Base-by-base conservation (phyloP, 257 asterid genomes). In the Solanum chiquidenum region DNA sequence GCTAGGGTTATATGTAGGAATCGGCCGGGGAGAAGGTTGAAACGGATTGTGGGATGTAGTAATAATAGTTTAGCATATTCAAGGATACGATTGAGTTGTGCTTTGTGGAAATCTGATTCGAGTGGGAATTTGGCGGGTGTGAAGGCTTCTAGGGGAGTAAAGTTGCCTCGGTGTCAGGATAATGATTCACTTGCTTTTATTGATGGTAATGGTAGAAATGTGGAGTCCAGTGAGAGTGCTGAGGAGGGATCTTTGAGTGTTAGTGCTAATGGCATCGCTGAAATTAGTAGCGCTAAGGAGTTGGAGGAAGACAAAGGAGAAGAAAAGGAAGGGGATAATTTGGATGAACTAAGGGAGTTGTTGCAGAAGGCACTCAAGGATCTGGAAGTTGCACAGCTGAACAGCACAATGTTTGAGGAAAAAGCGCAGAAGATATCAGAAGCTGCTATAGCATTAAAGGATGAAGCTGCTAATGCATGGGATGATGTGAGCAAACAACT, bases 341-440 rank as follows among this genome's bases (percentile, higher is more conserved):
- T 95, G 91, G 98, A 93, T 86, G 99, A 97, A 90, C 84, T 95
- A 91, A 94, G 94, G 90, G 97, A 94, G 71, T 58, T 94, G 83
- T 88, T 96, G 93, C 98, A 94, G 90, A 97, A 96, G 93, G 98
- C 98, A 62, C 90, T 90, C 74, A 93, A 89, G 49, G 98, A 95
- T 34, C 93, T 97, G 91, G 97, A 97, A 89, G 93, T 88, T 90
- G 95, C 99, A 77, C 92, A 92, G 76, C 87, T 91, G 74, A 96
- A 94, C 92, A 97, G 98, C 90, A 87, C 93, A 66, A 77, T 93
- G 93, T 96, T 92, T 86, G 99, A 97, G 92, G 99, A 95, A 71
- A 92, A 95, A 90, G 99, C 99, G 27, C 99, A 97, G 91, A 93
- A 55, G 88, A 94, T 97, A 91, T 93, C 99, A 35, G 99, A 97